These are phyloP conservation scores for Syzygium aqueum DNA, from an alignment of 345 rosid genomes.

Conservation along the genomic window DNA sequence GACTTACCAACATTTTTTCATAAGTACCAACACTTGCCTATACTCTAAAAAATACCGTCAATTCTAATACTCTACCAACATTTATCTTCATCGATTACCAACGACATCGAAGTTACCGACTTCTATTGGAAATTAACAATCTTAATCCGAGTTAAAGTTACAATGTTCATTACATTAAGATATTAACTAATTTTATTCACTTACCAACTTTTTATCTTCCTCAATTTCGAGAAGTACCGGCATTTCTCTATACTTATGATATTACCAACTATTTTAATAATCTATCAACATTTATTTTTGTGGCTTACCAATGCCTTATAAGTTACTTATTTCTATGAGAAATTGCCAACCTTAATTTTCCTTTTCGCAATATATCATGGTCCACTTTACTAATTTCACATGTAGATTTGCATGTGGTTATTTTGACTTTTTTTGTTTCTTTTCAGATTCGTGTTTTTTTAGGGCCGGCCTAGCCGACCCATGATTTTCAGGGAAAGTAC, in stretches of 20 bases:
- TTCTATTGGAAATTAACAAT: background rate
- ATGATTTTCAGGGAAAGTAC: no score
- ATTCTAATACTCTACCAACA: background rate
- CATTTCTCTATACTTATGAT: background rate
- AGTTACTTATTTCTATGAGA: background rate
- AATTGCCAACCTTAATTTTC: background rate
- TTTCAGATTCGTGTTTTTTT: no score
- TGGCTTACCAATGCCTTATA: no score
- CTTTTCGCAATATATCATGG: no score
- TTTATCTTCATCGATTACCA: background rate
- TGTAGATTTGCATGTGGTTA: no score
- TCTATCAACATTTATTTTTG: no score
- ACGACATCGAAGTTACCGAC: background rate
- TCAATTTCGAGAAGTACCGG: background rate
- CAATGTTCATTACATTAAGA: background rate
- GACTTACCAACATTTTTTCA: accelerated
- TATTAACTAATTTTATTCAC: background rate
- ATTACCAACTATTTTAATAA: background rate
- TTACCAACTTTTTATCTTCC: background rate
- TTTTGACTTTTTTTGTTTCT: no score
- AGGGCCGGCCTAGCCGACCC: no score
- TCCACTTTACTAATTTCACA: no score
- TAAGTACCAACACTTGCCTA: background rate
- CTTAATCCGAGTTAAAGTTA: background rate
- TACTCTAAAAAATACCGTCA: no score